Evolutionary conservation across 169 alveolate genomes (phyloP), one percentile per base, ranked within the genome.

Genomic region (Plasmodium gallinaceum): DNA sequence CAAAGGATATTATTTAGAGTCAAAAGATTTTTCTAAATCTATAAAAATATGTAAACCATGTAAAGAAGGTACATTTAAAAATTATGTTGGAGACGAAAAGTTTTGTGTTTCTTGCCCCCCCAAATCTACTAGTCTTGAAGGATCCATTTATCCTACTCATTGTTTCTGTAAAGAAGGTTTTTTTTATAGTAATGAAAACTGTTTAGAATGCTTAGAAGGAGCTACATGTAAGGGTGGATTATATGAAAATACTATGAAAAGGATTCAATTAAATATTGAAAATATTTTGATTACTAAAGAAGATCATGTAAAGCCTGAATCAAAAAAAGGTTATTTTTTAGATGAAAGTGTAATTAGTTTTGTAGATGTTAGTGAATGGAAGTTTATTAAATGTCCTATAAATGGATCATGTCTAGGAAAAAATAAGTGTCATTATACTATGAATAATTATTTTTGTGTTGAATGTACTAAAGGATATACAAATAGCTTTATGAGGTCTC

Each of bases 381-480:
- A 92, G 58, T 94, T 95, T 89, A 91, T 95, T 43, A 80, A 88
- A 69, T 95, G 97, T 74, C 97, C 97, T 16, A 93, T 95, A 22
- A 86, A 80, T 46, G 94, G 94, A 37, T 92, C 96, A 7, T 95
- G 97, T 83, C 74, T 95, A 37, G 95, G 86, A 68, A 66, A 92
- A 39, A 94, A 94, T 16, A 94, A 74, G 20, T 95, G 97, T 66
- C 91, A 94, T 12, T 86, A 86, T 42, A 87, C 95, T 24, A 95
- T 95, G 97, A 90, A 92, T 69, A 92, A 94, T 62, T 95, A 93
- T 61, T 83, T 95, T 18, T 95, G 97, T 74, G 93, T 95, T 32
- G 97, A 95, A 83, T 95, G 97, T 78, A 76, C 65, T 66, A 76
- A 51, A 60, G 97, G 97, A 22, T 94, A 92, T 74, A 95, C 97